Conservation (phyloP, 139 green algal species). For the Ettlia oleoabundans region DNA sequence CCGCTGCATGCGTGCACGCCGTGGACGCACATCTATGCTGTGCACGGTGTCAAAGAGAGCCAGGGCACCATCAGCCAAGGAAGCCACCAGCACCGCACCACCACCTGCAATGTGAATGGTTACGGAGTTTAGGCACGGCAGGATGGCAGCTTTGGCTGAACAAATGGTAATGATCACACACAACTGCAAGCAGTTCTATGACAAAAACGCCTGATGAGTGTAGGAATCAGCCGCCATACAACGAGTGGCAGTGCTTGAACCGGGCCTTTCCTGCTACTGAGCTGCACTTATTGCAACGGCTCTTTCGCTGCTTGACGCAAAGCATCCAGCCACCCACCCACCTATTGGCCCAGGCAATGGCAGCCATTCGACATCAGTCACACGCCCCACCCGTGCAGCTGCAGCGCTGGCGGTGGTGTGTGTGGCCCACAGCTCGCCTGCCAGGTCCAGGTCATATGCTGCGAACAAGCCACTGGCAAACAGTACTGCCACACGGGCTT, state of each 20-base stretch:
- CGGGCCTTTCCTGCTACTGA: no score
- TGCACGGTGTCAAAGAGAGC: slow-evolving; percentile 56
- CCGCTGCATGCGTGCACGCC: slow-evolving; percentile 28
- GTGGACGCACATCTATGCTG: slow-evolving; percentile 18
- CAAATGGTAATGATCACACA: no score
- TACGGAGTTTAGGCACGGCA: neutral
- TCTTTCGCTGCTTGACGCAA: neutral
- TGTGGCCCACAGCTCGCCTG: slow-evolving; percentile 32
- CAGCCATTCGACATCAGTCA: slow-evolving; percentile 68
- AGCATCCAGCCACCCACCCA: slow-evolving; percentile 1
- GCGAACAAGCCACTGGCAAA: slow-evolving; percentile 65
- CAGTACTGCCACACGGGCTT: slow-evolving; percentile 60
- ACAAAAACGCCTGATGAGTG: no score
- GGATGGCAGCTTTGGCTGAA: neutral
- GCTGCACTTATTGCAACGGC: no score
- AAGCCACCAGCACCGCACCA: slow-evolving; percentile 55
- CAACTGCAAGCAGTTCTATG: no score
- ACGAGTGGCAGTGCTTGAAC: no score
- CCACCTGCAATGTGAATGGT: slow-evolving; percentile 18
- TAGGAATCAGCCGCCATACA: no score
- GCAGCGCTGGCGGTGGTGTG: slow-evolving; percentile 21
- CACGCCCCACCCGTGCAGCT: slow-evolving; percentile 44
- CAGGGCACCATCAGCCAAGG: slow-evolving; percentile 56
- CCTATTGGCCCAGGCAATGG: slow-evolving; percentile 50
- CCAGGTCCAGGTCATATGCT: slow-evolving; percentile 71